Conservation (phyloP, 805 yeast species). For the Lipomyces japonicus region DNA sequence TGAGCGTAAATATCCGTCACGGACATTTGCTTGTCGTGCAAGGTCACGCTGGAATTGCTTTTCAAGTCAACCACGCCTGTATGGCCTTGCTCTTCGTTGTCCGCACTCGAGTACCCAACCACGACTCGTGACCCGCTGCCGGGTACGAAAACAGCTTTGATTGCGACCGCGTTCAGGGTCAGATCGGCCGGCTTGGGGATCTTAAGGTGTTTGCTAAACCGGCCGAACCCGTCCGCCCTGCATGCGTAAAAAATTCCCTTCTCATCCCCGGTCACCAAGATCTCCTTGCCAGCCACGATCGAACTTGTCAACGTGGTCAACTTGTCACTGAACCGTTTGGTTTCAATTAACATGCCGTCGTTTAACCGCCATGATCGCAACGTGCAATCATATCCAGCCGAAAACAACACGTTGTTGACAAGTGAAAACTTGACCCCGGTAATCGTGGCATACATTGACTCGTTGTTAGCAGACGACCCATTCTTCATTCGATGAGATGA, state of each 20-base stretch:
- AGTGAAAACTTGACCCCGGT: conserved; percentile 3
- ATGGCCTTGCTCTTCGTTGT: no score
- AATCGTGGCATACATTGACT: not conserved
- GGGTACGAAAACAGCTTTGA: no score
- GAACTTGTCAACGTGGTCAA: not conserved
- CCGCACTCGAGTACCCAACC: no score
- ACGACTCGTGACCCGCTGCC: no score
- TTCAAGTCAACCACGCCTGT: no score
- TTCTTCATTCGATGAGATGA: conserved; percentile 2
- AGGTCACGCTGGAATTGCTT: no score
- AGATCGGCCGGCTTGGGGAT: no score
- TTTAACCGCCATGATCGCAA: conserved; percentile 4
- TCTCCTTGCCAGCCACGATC: not conserved
- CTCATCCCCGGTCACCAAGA: not conserved
- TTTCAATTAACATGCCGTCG: not conserved
- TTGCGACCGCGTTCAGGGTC: no score
- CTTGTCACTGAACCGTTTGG: not conserved
- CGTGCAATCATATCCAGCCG: conserved; percentile 5
- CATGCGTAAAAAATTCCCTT: conserved; percentile 1
- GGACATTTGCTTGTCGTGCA: no score
- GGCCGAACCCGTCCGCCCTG: no score
- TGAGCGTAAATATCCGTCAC: conserved; percentile 6
- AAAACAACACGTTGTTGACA: not conserved
- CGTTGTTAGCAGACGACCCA: not conserved
- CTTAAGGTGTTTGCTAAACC: no score